Base-by-base conservation (phyloP, 306 rosid genomes). In the Cucurbita maxima region DNA sequence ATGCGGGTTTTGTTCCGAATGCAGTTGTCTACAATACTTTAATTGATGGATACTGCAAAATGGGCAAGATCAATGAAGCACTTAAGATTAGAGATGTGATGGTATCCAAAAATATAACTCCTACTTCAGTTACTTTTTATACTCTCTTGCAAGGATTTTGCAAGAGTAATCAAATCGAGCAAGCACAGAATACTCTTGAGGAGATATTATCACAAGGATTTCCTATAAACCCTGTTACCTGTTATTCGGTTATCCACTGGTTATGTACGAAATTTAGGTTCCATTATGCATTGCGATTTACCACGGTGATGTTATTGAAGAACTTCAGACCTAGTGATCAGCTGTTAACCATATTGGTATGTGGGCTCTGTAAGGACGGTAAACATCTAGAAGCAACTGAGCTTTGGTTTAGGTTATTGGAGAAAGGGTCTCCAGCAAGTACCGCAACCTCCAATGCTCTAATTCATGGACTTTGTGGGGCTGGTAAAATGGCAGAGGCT, bases 341-440 rank as follows among this genome's bases (percentile, higher is more conserved):
- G 75, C 79, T 86, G 86, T 82, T 90, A 57, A 90, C 96, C 52
- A 73, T 54, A 34, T 80, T 90, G 84, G 82, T 90, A 9, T 14
- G 77, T 38, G 89, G 89, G 71, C 92, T 90, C 41, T 90, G 92
- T 76, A 84, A 77, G 79, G 76, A 78, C 71, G 81, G 76, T 60
- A 87, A 83, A 36, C 87, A 87, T 77, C 74, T 69, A 8, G 84
- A 87, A 53, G 96, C 96, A 36, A 68, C 71, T 72, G 79, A 82
- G 57, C 91, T 90, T 83, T 90, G 96, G 96, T 84, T 86, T 83
- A 76, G 66, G 68, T 80, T 87, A 60, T 88, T 77, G 37, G 82
- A 73, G 56, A 84, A 79, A 74, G 87, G 89, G 75, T 76, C 81
- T 74, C 68, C 88, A 43, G 81, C 87, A 36, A 90, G 88, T 83